A percentile compares a stretch with the other conserved stretches of the same genome.
Evolutionary conservation across 129 eudicot species (phyloP).

Genomic region (Logfia minima): DNA sequence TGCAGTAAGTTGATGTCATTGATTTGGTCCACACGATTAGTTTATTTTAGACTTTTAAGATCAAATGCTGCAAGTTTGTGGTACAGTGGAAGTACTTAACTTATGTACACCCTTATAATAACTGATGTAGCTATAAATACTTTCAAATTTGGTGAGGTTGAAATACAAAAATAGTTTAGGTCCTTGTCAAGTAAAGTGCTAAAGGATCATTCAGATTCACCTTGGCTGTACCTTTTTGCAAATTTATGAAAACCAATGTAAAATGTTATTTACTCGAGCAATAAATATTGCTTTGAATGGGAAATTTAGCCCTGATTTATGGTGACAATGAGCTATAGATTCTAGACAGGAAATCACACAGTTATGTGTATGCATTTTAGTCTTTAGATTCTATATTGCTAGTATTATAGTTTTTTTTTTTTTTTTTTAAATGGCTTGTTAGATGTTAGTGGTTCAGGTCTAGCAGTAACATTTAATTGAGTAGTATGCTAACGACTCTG

Average conservation of each 20-base stretch:
- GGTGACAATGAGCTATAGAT: slow-evolving; percentile 3
- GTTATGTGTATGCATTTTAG: slow-evolving; percentile 1
- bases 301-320: slow-evolving; percentile 17
- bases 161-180: slow-evolving; percentile 21
- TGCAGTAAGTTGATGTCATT: background rate
- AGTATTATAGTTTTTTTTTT: slow-evolving; percentile 12
- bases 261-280: slow-evolving; percentile 4
- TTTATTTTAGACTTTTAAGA: slow-evolving; percentile 3
- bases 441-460: no score
- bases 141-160: slow-evolving; percentile 11
- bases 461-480: no score
- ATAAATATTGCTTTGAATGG: slow-evolving; percentile 5
- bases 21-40: slow-evolving; percentile 1
- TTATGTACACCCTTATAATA: background rate
- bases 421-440: no score
- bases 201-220: slow-evolving; percentile 28
- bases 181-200: slow-evolving; percentile 24
- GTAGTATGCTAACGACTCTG: no score
- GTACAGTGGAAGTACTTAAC: slow-evolving; percentile 12
- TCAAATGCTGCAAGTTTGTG: slow-evolving; percentile 15
- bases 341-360: background rate
- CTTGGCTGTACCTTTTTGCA: slow-evolving; percentile 19
- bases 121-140: slow-evolving; percentile 12
- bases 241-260: slow-evolving; percentile 6
- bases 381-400: background rate